Evolutionary conservation across 257 asterid genomes (phyloP), one percentile per base, ranked within the genome.

Genomic region (Nicotiana knightiana): DNA sequence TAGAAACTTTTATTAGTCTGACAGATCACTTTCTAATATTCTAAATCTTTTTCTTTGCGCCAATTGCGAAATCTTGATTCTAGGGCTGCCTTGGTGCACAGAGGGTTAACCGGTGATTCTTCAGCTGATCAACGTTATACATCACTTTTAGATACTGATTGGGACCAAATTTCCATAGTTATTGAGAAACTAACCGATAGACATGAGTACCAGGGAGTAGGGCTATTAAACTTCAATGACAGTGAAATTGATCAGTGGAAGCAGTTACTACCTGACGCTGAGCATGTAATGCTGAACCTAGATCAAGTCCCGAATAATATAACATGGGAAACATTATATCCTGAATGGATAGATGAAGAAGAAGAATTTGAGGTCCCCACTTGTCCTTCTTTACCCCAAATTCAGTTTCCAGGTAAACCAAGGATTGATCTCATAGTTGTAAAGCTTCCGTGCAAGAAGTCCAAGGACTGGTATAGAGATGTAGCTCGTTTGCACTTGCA

Each of bases 321-420:
- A 46, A 92, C 97, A 33, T 96, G 99, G 99, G 98, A 96, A 76
- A 84, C 98, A 64, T 58, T 96, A 21, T 96, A 91, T 76, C 99
- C 99, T 0, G 98, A 96, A 88, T 94, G 98, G 98, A 85, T 96
- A 55, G 99, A 96, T 48, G 98, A 96, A 87, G 99, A 96, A 85
- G 97, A 94, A 85, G 98, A 94, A 32, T 90, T 91, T 10, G 98
- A 92, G 86, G 83, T 91, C 86, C 97, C 98, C 77, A 89, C 87
- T 62, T 96, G 98, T 83, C 98, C 94, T n/a, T 76, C 79, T 71
- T 82, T 96, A 66, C 97, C 99, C 12, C 88, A 87, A 79, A 85
- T 89, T 75, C 85, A 71, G 68, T 86, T 85, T 39, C 67, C 77
- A 3, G 95, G 97, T 21, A 96, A 93, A 88, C 97, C 97, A 8